These are phyloP conservation scores for Salvia hispanica DNA, from an alignment of 257 asterid species.

Conservation along the genomic window DNA sequence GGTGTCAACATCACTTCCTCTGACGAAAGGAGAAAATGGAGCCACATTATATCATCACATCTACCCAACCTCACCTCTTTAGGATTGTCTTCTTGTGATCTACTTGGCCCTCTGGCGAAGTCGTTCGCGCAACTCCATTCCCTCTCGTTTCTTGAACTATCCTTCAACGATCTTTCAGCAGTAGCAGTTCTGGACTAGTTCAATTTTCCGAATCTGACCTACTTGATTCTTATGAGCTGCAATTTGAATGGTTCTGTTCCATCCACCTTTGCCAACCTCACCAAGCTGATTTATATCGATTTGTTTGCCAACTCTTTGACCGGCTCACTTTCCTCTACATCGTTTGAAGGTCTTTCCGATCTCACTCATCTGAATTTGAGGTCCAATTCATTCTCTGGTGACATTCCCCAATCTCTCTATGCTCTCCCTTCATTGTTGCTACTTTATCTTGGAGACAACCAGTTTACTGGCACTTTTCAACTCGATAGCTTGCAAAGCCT, in stretches of 20 bases:
- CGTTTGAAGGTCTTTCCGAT: background rate
- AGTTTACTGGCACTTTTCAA: slow-evolving; percentile 17
- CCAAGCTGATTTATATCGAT: background rate
- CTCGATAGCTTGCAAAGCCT: slow-evolving; percentile 25
- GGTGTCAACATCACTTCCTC: background rate
- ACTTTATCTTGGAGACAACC: background rate
- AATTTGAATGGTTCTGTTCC: background rate
- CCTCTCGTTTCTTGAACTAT: no score
- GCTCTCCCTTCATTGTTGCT: background rate
- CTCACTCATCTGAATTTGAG: background rate
- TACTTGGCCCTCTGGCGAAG: background rate
- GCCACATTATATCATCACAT: background rate
- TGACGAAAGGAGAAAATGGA: background rate
- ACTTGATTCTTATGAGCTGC: background rate
- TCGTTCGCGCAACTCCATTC: background rate
- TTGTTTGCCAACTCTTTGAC: no score
- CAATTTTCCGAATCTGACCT: background rate
- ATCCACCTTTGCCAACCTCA: background rate
- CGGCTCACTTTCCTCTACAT: background rate
- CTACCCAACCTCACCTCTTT: background rate
- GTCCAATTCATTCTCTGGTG: background rate
- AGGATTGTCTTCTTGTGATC: no score
- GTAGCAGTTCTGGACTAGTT: background rate
- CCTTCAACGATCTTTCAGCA: background rate
- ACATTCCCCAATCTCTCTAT: background rate